These are phyloP conservation scores for Aspergillus vadensis DNA, from an alignment of 2,329 filamentous ascomycete genomes.

Conservation along the genomic window DNA sequence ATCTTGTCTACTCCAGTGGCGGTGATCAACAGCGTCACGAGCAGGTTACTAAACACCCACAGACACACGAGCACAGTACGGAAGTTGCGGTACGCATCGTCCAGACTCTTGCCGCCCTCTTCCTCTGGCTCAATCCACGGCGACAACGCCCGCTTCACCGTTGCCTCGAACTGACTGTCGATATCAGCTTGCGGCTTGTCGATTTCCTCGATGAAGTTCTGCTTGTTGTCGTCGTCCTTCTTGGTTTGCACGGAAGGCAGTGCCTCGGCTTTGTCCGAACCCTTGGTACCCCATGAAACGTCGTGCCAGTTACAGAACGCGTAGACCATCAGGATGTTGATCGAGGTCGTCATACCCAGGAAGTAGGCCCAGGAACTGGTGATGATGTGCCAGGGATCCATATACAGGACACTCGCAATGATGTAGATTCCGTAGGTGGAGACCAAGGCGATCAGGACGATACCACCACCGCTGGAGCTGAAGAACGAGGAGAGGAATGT, in stretches of 20 bases:
- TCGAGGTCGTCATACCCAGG: conserved; percentile 83
- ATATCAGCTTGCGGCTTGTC: conserved; percentile 98
- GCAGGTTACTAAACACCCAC: conserved; percentile 93
- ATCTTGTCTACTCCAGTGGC: conserved; percentile 82
- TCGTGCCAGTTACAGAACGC: conserved; percentile 99
- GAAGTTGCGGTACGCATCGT: conserved; percentile 99
- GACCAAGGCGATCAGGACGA: conserved; percentile 89
- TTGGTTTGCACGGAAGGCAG: conserved; percentile 85
- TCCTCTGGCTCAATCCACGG: conserved; percentile 78
- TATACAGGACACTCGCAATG: conserved; percentile 92
- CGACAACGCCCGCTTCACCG: conserved; percentile 87
- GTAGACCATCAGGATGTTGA: conserved; percentile 99
- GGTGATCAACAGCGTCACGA: conserved; percentile 83
- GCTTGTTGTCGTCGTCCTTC: conserved; percentile 81
- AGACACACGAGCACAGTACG: conserved; percentile 87
- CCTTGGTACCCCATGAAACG: conserved; percentile 99
- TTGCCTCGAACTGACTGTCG: conserved; percentile 93
- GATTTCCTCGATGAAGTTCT: conserved; percentile 86
- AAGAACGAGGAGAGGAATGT: conserved; percentile 82
- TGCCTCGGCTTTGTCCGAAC: conserved; percentile 90
- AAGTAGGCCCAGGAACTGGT: conserved; percentile 94
- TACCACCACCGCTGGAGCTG: conserved; percentile 70
- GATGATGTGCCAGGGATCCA: conserved; percentile 99
- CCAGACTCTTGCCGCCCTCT: conserved; percentile 82
- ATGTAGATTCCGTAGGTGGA: conserved; percentile 98